These are phyloP conservation scores for Paecilomyces fulvus DNA, from an alignment of 2,329 filamentous ascomycete species.

Conservation along the genomic window DNA sequence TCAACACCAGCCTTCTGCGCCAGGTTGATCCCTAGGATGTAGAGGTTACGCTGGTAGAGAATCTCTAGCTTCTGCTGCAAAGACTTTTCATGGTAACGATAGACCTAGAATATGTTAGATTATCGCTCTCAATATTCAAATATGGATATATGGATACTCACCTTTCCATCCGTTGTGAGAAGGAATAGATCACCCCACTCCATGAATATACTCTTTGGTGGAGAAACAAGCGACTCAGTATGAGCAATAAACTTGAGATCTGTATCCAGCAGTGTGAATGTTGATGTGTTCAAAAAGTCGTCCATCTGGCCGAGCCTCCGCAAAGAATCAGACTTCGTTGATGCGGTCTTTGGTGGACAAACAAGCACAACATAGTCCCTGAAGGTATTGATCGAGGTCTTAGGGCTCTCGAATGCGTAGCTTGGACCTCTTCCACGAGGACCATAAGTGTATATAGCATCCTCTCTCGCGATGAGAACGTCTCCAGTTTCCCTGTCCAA, in stretches of 20 bases:
- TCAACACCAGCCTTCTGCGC: conserved; percentile 84
- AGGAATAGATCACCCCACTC: conserved; percentile 90
- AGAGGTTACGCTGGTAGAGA: conserved; percentile 88
- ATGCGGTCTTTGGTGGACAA: conserved; percentile 61
- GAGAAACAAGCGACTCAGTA: conserved; percentile 72
- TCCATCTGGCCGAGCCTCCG: conserved; percentile 69
- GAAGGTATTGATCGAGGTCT: conserved; percentile 70
- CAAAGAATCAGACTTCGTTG: conserved; percentile 52
- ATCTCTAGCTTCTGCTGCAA: conserved; percentile 88
- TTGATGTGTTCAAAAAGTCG: conserved; percentile 75
- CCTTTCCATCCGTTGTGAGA: conserved; percentile 87
- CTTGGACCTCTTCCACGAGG: conserved; percentile 76
- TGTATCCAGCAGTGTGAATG: conserved; percentile 84
- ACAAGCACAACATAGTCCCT: conserved; percentile 81
- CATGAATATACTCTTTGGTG: conserved; percentile 69
- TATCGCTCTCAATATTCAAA: not conserved
- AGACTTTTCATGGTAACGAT: conserved; percentile 81
- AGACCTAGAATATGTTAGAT: conserved; percentile 49
- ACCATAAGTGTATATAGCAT: conserved; percentile 92
- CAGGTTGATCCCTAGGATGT: conserved; percentile 81
- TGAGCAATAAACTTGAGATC: conserved; percentile 85
- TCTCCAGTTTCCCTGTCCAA: conserved; percentile 71
- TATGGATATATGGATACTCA: conserved; percentile 31
- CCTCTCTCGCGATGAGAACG: conserved; percentile 84
- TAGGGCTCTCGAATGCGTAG: conserved; percentile 84